Base-by-base conservation (phyloP, 257 asterid species). In the Nicotiana knightiana region DNA sequence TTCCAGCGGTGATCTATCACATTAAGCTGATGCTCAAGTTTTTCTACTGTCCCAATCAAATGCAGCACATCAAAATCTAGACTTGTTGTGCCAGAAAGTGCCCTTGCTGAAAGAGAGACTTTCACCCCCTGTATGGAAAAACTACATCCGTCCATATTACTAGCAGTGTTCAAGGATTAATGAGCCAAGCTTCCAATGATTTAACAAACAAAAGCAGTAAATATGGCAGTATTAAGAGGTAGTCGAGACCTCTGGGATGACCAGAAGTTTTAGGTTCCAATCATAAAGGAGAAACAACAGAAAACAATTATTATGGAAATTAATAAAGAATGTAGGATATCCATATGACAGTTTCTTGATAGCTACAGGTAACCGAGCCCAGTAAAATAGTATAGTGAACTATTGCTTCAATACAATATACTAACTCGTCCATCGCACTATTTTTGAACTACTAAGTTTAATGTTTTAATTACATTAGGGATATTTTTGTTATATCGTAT, bases 51-150 rank as follows among this genome's bases (percentile, higher is more conserved):
- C 92, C 89, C 90, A 79, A 84, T 79, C 86, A 95, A 91, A 86
- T 92, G 97, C 89, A 95, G 88, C 84, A 91, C 82, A 89, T 87
- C 88, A 82, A 82, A 85, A 83, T 93, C 98, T 76, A 84, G 65
- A 84, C 87, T 88, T 58, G 94, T 86, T 87, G 87, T 87, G 46
- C 79, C 81, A 78, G 91, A 84, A 82, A 87, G 88, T 65, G 90
- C 93, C 80, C 87, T 92, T 58, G 89, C 81, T 63, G 90, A 86
- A 85, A 94, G 93, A 84, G 90, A 89, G 57, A 94, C 86, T 89
- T 93, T 94, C 82, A 94, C 93, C 81, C 98, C 98, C 97, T 92
- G 90, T 77, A 82, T 62, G 81, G 82, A 13, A 83, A 81, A 51
- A 21, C 82, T 79, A 79, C 73, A 79, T 73, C 43, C 43, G 26